phyloP scores from a whole-genome alignment of 2,329 filamentous ascomycete genomes.

The Pyrenophora seminiperda region DNA sequence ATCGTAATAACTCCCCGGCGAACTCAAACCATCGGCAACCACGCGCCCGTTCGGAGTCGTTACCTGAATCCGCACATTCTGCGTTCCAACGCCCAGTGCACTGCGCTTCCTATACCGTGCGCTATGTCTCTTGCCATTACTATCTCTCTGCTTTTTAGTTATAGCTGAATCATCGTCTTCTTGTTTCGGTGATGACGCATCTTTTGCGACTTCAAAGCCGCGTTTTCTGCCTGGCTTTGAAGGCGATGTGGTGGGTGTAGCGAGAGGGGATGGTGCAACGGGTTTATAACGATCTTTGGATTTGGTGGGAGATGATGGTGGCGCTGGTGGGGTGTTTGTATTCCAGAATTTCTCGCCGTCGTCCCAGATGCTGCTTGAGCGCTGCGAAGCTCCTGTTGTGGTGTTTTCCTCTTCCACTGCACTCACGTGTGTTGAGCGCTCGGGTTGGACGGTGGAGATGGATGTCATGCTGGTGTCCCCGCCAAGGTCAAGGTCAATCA shows the following conservation, averaged over 20 bases:
- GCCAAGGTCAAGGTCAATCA: slow-evolving; percentile 23
- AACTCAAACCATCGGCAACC: slow-evolving; percentile 16
- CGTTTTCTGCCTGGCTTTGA: slow-evolving; percentile 16
- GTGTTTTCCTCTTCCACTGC: neutral
- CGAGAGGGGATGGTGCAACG: slow-evolving; percentile 19
- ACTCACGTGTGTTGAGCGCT: neutral
- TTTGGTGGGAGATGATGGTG: slow-evolving; percentile 9
- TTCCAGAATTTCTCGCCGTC: slow-evolving; percentile 41
- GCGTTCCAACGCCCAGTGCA: slow-evolving; percentile 24
- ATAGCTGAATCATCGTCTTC: too few relatives aligned
- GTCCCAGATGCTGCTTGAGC: slow-evolving; percentile 39
- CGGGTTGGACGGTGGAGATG: slow-evolving; percentile 2
- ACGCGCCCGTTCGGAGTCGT: slow-evolving; percentile 17
- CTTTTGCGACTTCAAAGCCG: slow-evolving; percentile 31
- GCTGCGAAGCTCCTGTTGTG: neutral
- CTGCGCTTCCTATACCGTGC: slow-evolving; percentile 26
- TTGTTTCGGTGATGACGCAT: slow-evolving; percentile 4
- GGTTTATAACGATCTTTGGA: slow-evolving; percentile 16
- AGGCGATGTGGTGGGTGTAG: neutral
- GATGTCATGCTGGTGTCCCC: slow-evolving; percentile 3
- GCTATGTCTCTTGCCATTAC: neutral
- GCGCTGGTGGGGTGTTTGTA: slow-evolving; percentile 24
- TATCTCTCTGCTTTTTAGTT: slow-evolving; percentile 6
- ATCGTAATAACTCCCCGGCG: slow-evolving; percentile 44
- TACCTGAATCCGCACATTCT: slow-evolving; percentile 36